These are phyloP conservation scores for Arthrobotrys pseudoclavata DNA, from an alignment of 2,329 filamentous ascomycete genomes.

Conservation along the genomic window DNA sequence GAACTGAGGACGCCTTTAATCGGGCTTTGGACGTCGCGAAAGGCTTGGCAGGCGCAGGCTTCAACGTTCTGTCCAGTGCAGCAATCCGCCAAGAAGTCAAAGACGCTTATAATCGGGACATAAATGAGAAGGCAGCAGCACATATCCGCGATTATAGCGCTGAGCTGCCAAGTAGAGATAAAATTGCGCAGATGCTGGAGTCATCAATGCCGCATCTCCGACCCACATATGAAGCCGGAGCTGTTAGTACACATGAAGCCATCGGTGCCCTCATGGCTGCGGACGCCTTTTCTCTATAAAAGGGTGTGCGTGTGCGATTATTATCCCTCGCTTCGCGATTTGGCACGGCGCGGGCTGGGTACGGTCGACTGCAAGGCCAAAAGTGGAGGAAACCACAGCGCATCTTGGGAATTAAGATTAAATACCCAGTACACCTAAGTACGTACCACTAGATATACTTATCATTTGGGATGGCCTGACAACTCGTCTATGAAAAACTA, in stretches of 20 bases:
- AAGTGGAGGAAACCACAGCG: too few species aligned
- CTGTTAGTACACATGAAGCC: conserved; percentile 23
- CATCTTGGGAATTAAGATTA: too few species aligned
- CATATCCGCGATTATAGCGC: conserved; percentile 3
- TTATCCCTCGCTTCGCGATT: too few species aligned
- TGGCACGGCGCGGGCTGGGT: too few species aligned
- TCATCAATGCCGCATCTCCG: conserved; percentile 22
- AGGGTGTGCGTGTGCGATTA: background rate
- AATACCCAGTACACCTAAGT: too few species aligned
- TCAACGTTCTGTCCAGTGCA: conserved; percentile 69
- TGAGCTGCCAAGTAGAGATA: conserved; percentile 3
- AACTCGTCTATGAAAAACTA: background rate
- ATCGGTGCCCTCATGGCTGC: conserved; percentile 41
- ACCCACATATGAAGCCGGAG: background rate
- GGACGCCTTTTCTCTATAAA: conserved; percentile 20
- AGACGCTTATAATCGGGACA: conserved; percentile 65
- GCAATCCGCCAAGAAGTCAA: conserved; percentile 68
- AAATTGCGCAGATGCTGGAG: conserved; percentile 16
- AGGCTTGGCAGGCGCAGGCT: conserved; percentile 68
- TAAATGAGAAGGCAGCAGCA: conserved; percentile 7
- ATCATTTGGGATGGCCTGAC: too few species aligned
- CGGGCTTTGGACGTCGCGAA: conserved; percentile 69
- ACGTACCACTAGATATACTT: too few species aligned
- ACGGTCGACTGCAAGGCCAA: too few species aligned
- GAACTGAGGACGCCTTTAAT: conserved; percentile 69